Percentiles rank a stretch among this genome's conserved stretches.
Evolutionary conservation across 2,329 filamentous ascomycete genomes (phyloP).

Genomic region (Neofusicoccum kwambonambiense): DNA sequence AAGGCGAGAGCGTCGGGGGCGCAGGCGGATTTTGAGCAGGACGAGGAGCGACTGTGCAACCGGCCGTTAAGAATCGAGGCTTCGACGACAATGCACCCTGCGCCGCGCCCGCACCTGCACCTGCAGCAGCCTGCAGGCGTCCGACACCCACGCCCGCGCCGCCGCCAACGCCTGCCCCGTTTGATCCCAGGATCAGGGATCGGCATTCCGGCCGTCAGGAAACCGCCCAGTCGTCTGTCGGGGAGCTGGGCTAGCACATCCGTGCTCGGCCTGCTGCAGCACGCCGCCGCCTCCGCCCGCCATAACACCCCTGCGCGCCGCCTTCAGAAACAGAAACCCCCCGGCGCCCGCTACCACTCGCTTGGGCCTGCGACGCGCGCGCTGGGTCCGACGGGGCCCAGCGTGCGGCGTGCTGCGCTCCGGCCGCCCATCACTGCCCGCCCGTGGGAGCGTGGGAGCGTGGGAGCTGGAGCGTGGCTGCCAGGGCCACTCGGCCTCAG

Average conservation of each 20-base stretch:
- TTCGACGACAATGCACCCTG: not conserved
- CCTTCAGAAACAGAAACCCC: conserved; percentile 6
- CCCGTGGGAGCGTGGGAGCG: not conserved
- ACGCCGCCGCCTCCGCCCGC: conserved; percentile 1
- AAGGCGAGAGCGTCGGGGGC: conserved; percentile 10
- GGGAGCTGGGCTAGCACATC: conserved; percentile 9
- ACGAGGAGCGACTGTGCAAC: conserved; percentile 7
- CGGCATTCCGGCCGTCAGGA: conserved; percentile 10
- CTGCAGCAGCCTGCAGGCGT: conserved; percentile 2
- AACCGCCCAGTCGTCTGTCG: conserved; percentile 6
- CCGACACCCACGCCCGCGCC: conserved; percentile 5
- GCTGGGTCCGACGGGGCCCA: not conserved
- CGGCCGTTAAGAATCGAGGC: conserved; percentile 13
- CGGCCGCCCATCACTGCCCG: not conserved
- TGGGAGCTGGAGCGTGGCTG: conserved; percentile 4
- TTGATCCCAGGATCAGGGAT: conserved; percentile 15
- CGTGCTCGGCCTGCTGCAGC: conserved; percentile 4
- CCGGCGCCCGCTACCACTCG: not conserved
- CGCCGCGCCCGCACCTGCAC: not conserved
- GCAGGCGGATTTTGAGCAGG: conserved; percentile 9
- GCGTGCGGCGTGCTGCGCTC: conserved; percentile 1
- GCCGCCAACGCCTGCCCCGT: conserved; percentile 12
- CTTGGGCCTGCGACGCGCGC: not conserved
- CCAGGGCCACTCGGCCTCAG: not conserved
- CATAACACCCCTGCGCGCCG: not conserved